Conservation (phyloP, 768 basidiomycete species). For the Kwoniella sp. region DNA sequence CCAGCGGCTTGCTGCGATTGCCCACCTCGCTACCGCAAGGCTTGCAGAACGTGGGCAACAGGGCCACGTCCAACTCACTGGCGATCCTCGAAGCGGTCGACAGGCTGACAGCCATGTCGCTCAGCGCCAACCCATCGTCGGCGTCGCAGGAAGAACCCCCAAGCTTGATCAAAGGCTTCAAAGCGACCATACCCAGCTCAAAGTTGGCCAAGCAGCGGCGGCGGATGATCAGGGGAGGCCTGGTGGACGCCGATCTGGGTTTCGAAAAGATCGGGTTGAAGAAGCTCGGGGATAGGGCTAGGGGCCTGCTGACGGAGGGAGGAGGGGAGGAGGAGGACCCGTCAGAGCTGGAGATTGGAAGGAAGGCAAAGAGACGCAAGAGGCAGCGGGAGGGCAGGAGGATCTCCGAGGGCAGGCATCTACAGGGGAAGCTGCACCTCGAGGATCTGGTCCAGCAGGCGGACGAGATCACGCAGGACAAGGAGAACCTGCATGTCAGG, state of each 20-base stretch:
- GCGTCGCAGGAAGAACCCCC: constrained; percentile 16
- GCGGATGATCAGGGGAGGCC: constrained; percentile 62
- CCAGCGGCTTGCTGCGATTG: constrained; percentile 26
- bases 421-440: constrained; percentile 65
- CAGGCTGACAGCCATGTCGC: constrained; percentile 29
- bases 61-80: constrained; percentile 43
- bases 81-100: constrained; percentile 48
- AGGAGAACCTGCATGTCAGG: constrained; percentile 85
- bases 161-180: constrained; percentile 75
- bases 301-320: constrained; percentile 63
- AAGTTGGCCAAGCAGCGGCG: constrained; percentile 71
- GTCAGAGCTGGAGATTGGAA: constrained; percentile 58
- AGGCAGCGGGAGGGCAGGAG: constrained; percentile 53
- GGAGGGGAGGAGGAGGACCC: constrained; percentile 55
- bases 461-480: constrained; percentile 81
- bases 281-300: constrained; percentile 69
- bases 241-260: constrained; percentile 53
- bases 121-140: not conserved
- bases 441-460: constrained; percentile 80
- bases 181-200: constrained; percentile 88
- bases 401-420: constrained; percentile 53
- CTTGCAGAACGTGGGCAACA: constrained; percentile 22
- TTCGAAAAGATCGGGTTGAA: constrained; percentile 71
- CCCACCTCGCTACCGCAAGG: constrained; percentile 34
- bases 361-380: constrained; percentile 49